Conservation (phyloP, 129 eudicot species). For the Heracleum sosnowskyi region DNA sequence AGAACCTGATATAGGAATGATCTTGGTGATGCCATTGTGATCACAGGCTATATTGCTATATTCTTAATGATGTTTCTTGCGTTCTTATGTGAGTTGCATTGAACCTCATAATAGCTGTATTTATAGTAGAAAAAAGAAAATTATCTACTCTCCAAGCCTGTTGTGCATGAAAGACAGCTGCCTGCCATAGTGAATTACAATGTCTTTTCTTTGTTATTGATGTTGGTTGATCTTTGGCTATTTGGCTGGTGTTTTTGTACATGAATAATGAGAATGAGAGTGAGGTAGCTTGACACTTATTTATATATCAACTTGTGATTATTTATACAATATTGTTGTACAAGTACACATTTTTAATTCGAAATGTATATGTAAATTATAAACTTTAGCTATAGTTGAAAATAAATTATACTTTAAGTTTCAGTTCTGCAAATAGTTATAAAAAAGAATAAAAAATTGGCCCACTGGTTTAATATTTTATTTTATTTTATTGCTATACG, state of each 20-base stretch:
- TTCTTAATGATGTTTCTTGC: background rate
- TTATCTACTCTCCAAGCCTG: background rate
- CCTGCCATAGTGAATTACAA: background rate
- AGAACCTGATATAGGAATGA: background rate
- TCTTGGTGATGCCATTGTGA: constrained; percentile 5
- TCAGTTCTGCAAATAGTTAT: no score
- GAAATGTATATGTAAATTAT: no score
- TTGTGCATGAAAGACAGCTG: background rate
- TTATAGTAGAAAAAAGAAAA: background rate
- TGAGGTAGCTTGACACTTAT: background rate
- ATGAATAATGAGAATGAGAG: background rate
- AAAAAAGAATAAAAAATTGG: no score
- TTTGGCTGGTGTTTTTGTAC: background rate
- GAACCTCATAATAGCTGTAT: background rate
- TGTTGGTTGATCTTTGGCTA: background rate
- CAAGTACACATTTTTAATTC: no score
- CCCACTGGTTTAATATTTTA: no score
- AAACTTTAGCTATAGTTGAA: no score
- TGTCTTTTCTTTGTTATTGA: background rate
- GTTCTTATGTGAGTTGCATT: background rate
- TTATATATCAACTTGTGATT: no score
- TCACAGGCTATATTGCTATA: background rate
- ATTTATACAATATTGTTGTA: no score
- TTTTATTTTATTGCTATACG: no score
- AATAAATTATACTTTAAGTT: no score